Evolutionary conservation across 768 basidiomycete genomes (phyloP), one percentile per base, ranked within the genome.

Genomic region (Leccinum ochraceum): DNA sequence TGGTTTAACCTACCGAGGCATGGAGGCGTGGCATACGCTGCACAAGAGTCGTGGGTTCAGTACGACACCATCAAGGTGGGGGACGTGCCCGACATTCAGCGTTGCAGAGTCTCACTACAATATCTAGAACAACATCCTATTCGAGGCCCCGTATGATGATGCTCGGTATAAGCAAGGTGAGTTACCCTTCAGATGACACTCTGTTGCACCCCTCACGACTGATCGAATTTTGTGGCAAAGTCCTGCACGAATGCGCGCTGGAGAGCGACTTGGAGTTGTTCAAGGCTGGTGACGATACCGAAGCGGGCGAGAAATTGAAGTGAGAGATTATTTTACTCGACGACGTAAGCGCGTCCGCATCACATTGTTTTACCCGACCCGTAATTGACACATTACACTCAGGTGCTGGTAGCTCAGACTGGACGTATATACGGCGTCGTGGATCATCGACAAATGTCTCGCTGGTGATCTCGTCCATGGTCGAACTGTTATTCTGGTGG

Each of bases 401-500:
- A 55, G 57, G 37, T 58, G 8, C 22, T 55, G 36, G 52, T 37
- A 14, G 57, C 52, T 9, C 24, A 26, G 26, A 26, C 26, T 58
- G 50, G 57, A 58, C 16, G 37, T 58, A 16, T 37, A 58, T 28
- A 58, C 52, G 9, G 37, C 28, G 6, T 58, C 57, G 28, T 58
- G 57, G 57, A 58, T 58, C 4, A 37, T 58, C 36, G 28, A 58
- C 14, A 58, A 54, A 20, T 58, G 52, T 17, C 24, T 58, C 2
- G 26, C n/a, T 3, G 52, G 57, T 2, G 37, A 58, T 30, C 36
- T 54, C 36, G 36, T 42, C 5, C 57, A 39, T 42, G 52, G 57
- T 42, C 28, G 57, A 11, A 58, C 37, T 20, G 36, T 58, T 37
- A 58, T 58, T 42, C n/a, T 58, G n/a, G 57, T 58, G 57, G 57